Evolutionary conservation across 495 filamentous ascomycete species (phyloP).

Genomic region (Annulohypoxylon moriforme): DNA sequence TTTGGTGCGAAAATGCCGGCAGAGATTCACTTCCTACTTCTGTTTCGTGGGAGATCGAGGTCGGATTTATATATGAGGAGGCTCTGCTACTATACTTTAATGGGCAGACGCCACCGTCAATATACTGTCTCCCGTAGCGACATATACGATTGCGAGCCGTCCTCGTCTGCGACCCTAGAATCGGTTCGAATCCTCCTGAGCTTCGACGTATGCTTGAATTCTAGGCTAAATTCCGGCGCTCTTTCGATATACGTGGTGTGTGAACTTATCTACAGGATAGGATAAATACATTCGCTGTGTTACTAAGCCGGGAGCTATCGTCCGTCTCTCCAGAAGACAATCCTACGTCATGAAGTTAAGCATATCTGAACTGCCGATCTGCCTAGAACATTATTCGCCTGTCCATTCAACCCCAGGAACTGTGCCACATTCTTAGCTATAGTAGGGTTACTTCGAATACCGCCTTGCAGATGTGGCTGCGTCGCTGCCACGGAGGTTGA

Average conservation of each 20-base stretch:
- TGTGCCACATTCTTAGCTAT: background rate
- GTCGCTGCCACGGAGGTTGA: background rate
- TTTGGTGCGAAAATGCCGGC: background rate
- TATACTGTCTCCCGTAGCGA: background rate
- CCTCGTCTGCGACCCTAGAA: background rate
- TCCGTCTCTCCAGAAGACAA: background rate
- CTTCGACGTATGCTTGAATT: background rate
- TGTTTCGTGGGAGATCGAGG: background rate
- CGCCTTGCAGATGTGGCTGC: constrained; percentile 15
- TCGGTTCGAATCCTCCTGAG: background rate
- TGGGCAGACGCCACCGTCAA: background rate
- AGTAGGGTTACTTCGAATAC: constrained; percentile 7
- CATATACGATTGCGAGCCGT: background rate
- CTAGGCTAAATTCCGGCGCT: constrained; percentile 17
- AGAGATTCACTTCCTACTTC: background rate
- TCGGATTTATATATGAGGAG: constrained; percentile 9
- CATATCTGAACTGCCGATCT: constrained; percentile 5
- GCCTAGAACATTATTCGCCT: constrained; percentile 2
- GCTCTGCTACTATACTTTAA: background rate
- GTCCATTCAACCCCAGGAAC: background rate
- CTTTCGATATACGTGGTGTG: background rate
- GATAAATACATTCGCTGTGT: constrained; percentile 2
- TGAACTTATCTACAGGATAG: background rate
- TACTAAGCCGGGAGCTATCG: constrained; percentile 12
- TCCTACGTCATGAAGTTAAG: constrained; percentile 3